phyloP scores from a whole-genome alignment of 306 rosid species.

The Dryas drummondii region DNA sequence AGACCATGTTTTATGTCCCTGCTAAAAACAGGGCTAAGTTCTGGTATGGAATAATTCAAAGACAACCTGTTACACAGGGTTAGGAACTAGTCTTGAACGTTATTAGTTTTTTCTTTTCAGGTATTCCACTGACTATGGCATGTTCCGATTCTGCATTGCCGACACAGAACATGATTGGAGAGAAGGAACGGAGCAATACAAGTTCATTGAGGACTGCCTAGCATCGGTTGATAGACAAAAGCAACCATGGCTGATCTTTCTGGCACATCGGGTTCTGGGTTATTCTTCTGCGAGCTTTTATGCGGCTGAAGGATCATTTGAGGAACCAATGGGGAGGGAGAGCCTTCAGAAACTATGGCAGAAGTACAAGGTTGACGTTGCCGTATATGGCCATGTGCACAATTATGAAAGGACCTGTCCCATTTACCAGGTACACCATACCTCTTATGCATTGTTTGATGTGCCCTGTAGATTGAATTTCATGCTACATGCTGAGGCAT shows the following conservation, averaged over 20 bases:
- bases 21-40: slow-evolving; percentile 83
- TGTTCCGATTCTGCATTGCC: slow-evolving; percentile 94
- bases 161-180: slow-evolving; percentile 96
- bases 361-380: slow-evolving; percentile 87
- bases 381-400: slow-evolving; percentile 92
- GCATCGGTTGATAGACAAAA: slow-evolving; percentile 86
- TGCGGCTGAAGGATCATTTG: slow-evolving; percentile 83
- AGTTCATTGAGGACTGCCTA: slow-evolving; percentile 82
- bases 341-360: slow-evolving; percentile 97
- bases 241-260: slow-evolving; percentile 95
- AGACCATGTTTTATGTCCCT: slow-evolving; percentile 88
- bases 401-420: slow-evolving; percentile 96
- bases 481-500: not conserved
- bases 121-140: slow-evolving; percentile 81
- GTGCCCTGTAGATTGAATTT: too few relatives aligned
- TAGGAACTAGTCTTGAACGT: not conserved
- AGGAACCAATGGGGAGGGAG: slow-evolving; percentile 98
- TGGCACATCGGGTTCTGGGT: slow-evolving; percentile 92
- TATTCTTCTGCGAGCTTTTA: slow-evolving; percentile 75
- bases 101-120: slow-evolving; percentile 37
- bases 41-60: slow-evolving; percentile 47
- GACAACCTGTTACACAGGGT: not conserved
- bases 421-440: slow-evolving; percentile 64
- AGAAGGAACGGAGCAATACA: slow-evolving; percentile 79
- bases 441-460: not conserved